Conservation (phyloP, 2,329 filamentous ascomycete genomes). For the Sarocladium brachiariae region DNA sequence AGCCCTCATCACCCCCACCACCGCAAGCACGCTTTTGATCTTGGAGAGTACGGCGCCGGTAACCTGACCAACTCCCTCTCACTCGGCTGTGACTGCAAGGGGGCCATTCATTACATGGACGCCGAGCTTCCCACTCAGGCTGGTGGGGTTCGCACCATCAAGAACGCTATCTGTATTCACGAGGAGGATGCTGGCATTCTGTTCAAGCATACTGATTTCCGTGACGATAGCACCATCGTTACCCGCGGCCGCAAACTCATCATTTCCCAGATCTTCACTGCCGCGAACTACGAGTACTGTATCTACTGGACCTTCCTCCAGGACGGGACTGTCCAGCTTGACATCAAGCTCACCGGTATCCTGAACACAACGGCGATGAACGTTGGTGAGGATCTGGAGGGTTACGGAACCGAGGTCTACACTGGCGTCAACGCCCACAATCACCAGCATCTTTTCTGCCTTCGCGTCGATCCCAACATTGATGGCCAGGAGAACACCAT, state of each 20-base stretch:
- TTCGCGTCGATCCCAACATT: constrained; percentile 13
- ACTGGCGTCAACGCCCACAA: constrained; percentile 12
- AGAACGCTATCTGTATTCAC: constrained; percentile 68
- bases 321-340: constrained; percentile 11
- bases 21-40: constrained; percentile 61
- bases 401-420: constrained; percentile 11
- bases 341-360: constrained; percentile 14
- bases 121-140: constrained; percentile 4
- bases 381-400: not conserved
- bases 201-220: constrained; percentile 72
- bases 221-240: constrained; percentile 62
- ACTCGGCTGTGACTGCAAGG: constrained; percentile 56
- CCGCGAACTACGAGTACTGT: constrained; percentile 66
- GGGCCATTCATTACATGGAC: constrained; percentile 43
- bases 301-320: constrained; percentile 13
- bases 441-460: constrained; percentile 13
- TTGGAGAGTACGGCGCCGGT: constrained; percentile 59
- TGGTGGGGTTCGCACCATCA: constrained; percentile 9
- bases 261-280: constrained; percentile 68
- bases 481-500: constrained; percentile 14
- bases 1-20: constrained; percentile 56
- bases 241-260: constrained; percentile 67
- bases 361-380: constrained; percentile 13
- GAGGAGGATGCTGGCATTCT: constrained; percentile 69
- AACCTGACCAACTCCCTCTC: constrained; percentile 57